phyloP scores from a whole-genome alignment of 2,329 filamentous ascomycete species.

The Daldinia sp. region DNA sequence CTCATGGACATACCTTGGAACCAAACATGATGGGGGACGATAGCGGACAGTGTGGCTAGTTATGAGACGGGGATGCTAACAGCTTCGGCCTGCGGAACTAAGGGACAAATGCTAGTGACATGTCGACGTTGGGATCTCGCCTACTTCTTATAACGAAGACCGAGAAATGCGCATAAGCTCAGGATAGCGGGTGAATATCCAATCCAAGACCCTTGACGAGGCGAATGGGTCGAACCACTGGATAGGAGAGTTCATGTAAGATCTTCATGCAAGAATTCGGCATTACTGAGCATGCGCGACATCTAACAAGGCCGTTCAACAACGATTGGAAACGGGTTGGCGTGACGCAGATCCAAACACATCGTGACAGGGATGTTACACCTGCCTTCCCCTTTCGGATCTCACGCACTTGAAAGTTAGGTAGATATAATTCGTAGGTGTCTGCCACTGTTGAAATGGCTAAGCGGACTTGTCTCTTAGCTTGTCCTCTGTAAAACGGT shows the following conservation, averaged over 20 bases:
- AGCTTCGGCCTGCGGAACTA: constrained; percentile 13
- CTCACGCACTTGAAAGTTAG: neutral
- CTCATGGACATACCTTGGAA: constrained; percentile 34
- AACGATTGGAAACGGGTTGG: constrained; percentile 7
- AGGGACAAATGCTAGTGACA: neutral
- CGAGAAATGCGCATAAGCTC: constrained; percentile 1
- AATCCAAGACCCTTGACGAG: constrained; percentile 21
- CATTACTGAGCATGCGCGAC: constrained; percentile 27
- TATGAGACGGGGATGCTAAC: constrained; percentile 2
- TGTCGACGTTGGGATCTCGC: constrained; percentile 9
- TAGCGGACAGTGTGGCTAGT: neutral
- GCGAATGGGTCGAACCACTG: constrained; percentile 32
- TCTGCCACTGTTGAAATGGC: neutral
- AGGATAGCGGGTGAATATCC: constrained; percentile 33
- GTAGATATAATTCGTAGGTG: neutral
- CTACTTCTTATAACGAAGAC: constrained; percentile 28
- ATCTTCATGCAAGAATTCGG: constrained; percentile 24
- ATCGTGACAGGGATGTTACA: constrained; percentile 4
- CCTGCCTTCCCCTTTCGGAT: constrained; percentile 36
- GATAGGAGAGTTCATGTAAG: constrained; percentile 27
- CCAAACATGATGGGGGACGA: constrained; percentile 39
- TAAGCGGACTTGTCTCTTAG: neutral
- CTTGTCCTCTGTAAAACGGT: neutral
- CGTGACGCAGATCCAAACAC: constrained; percentile 1
- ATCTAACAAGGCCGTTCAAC: neutral